phyloP scores from a whole-genome alignment of 108 stramenopile genomes.

The Hondaea fermentalgiana region DNA sequence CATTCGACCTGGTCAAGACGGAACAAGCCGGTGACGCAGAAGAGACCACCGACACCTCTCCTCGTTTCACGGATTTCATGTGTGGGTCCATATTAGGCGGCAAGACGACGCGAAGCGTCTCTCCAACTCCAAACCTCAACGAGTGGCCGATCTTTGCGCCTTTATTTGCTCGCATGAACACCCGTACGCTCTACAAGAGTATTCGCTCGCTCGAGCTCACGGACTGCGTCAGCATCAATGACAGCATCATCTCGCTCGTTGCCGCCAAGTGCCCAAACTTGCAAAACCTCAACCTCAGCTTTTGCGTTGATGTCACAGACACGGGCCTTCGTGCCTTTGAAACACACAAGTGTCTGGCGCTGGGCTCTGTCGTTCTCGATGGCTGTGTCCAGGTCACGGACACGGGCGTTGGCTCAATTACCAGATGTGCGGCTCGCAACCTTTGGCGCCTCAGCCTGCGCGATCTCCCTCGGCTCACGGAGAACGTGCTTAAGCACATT shows the following conservation, averaged over 20 bases:
- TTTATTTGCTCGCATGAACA: background rate
- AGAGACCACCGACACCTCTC: background rate
- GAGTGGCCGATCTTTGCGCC: background rate
- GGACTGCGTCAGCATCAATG: background rate
- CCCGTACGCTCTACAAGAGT: background rate
- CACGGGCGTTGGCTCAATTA: background rate
- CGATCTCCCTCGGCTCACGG: background rate
- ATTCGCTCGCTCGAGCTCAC: background rate
- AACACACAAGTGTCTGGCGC: background rate
- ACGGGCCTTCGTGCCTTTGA: background rate
- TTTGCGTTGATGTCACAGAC: background rate
- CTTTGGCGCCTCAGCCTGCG: background rate
- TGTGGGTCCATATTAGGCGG: background rate
- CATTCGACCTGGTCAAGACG: background rate
- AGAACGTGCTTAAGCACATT: background rate
- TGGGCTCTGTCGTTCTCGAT: background rate
- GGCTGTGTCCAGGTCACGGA: background rate
- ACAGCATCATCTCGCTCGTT: background rate
- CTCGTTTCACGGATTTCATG: background rate
- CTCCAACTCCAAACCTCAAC: background rate
- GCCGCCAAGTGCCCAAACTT: background rate
- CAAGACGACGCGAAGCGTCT: background rate
- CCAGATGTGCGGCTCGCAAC: background rate
- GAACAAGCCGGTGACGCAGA: background rate
- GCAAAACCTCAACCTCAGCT: background rate